Conservation (phyloP, 2,329 filamentous ascomycete species). For the Arachnomyces sp. region DNA sequence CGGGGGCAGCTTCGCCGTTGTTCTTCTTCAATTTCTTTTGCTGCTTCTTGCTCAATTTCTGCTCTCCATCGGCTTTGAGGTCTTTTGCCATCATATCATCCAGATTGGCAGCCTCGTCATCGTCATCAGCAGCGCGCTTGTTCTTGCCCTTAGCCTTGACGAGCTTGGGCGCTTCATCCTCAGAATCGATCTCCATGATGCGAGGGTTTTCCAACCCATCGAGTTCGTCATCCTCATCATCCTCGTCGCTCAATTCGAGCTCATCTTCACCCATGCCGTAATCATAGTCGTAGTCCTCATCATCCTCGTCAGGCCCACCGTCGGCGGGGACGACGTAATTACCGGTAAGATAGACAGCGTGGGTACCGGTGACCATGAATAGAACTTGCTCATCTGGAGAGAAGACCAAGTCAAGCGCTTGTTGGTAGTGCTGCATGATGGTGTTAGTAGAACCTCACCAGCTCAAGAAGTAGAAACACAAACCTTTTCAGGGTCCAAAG, state of each 20-base stretch:
- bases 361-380: conserved; percentile 84
- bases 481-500: conserved; percentile 87
- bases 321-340: conserved; percentile 79
- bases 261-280: conserved; percentile 35
- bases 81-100: conserved; percentile 80
- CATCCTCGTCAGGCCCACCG: conserved; percentile 31
- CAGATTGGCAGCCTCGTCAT: conserved; percentile 55
- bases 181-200: conserved; percentile 72
- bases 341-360: conserved; percentile 85
- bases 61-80: conserved; percentile 51
- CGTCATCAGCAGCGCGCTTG: conserved; percentile 74
- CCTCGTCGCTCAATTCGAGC: conserved; percentile 54
- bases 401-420: conserved; percentile 87
- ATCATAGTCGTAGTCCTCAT: conserved; percentile 35
- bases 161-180: conserved; percentile 63
- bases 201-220: conserved; percentile 71
- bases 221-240: conserved; percentile 65
- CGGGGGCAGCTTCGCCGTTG: conserved; percentile 70
- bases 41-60: conserved; percentile 89
- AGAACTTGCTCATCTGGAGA: conserved; percentile 81
- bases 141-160: conserved; percentile 52
- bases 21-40: conserved; percentile 99
- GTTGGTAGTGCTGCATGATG: conserved; percentile 71
- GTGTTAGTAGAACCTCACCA: conserved; percentile 6
- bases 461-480: conserved; percentile 20